phyloP scores from a whole-genome alignment of 441 rosid genomes.

The Adansonia grandidieri region DNA sequence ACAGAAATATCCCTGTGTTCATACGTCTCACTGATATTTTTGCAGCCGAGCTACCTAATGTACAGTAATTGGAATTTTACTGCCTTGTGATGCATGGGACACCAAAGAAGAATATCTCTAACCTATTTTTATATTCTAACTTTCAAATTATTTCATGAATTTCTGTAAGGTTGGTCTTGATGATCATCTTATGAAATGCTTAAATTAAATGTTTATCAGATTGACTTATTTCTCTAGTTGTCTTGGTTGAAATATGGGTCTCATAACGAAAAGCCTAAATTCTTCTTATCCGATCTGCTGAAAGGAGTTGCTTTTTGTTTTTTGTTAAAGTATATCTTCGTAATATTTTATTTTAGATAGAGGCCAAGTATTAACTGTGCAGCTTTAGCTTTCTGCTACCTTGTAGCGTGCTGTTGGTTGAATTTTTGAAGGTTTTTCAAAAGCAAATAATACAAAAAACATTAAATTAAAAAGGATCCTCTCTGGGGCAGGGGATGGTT shows the following conservation, averaged over 20 bases:
- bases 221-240: slow-evolving; percentile 5
- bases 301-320: background rate
- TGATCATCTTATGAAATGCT: background rate
- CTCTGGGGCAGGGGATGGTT: background rate
- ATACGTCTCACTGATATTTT: background rate
- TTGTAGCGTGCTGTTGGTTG: background rate
- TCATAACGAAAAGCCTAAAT: background rate
- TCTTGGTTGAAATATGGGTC: background rate
- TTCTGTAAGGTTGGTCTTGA: background rate
- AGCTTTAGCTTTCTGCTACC: background rate
- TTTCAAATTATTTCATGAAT: no score
- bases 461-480: background rate
- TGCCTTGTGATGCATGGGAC: background rate
- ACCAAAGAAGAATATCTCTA: background rate
- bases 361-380: background rate
- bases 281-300: background rate
- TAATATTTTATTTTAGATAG: background rate
- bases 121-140: background rate
- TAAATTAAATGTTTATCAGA: background rate
- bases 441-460: background rate
- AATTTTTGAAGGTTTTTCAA: background rate
- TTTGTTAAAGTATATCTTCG: background rate
- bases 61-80: background rate
- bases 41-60: background rate
- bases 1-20: background rate